Evolutionary conservation across 495 filamentous ascomycete species (phyloP).

Genomic region (Neurospora sp.): DNA sequence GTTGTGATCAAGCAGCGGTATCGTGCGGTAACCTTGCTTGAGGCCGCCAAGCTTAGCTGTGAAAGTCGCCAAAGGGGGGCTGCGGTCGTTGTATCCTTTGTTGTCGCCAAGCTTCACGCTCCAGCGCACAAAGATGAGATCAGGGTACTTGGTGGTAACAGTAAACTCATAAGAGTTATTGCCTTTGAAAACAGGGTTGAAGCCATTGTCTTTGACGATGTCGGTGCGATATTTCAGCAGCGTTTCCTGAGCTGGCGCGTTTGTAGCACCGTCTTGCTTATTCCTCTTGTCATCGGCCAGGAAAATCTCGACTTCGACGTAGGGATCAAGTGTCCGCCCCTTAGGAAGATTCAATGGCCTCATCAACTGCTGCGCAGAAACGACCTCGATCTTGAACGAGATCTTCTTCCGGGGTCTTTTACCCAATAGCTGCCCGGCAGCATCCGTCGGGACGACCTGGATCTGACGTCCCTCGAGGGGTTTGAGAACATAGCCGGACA

Average conservation of each 20-base stretch:
- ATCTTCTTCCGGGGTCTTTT: conserved; percentile 68
- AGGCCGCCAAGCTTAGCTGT: conserved; percentile 85
- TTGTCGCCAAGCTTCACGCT: conserved; percentile 77
- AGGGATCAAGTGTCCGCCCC: conserved; percentile 76
- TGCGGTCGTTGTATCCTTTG: conserved; percentile 53
- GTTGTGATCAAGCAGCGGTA: conserved; percentile 81
- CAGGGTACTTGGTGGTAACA: conserved; percentile 81
- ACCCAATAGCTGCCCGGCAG: conserved; percentile 30
- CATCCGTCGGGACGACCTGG: conserved; percentile 37
- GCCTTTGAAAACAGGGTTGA: conserved; percentile 64
- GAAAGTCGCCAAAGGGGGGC: conserved; percentile 68
- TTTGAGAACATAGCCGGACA: conserved; percentile 87
- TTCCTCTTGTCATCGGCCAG: conserved; percentile 79
- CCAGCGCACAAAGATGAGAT: conserved; percentile 87
- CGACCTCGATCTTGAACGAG: conserved; percentile 73
- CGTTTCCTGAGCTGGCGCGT: conserved; percentile 45
- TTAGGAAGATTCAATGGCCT: conserved; percentile 59
- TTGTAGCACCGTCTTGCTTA: conserved; percentile 29
- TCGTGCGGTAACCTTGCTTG: conserved; percentile 89
- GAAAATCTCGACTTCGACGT: conserved; percentile 89
- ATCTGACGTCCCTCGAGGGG: conserved; percentile 68
- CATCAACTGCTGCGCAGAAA: conserved; percentile 91
- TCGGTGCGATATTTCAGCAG: conserved; percentile 62
- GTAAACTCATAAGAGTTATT: conserved; percentile 60
- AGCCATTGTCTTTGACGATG: conserved; percentile 77